Conservation (phyloP, 495 filamentous ascomycete genomes). For the Thermothielavioides terrestris region DNA sequence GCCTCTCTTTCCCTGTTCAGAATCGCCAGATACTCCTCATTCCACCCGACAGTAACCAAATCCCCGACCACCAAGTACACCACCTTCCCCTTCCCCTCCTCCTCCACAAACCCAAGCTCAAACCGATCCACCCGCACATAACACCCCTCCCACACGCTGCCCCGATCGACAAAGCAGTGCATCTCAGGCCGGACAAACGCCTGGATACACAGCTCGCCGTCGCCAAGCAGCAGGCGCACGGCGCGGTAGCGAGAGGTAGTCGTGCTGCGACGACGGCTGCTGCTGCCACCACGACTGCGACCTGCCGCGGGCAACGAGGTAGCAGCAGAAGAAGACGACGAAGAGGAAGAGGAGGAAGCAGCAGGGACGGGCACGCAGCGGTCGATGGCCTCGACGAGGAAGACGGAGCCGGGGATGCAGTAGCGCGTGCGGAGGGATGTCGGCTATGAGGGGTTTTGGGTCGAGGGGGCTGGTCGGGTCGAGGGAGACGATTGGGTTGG, state of each 20-base stretch:
- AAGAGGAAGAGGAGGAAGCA: not conserved
- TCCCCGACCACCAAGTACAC: conserved; percentile 34
- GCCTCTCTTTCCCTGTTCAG: conserved; percentile 10
- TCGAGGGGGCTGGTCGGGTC: conserved; percentile 12
- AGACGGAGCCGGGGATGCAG: conserved; percentile 33
- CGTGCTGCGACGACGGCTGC: no score
- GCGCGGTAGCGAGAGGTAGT: no score
- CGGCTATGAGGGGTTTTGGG: conserved; percentile 31
- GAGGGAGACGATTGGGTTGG: conserved; percentile 17
- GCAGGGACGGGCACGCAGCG: conserved; percentile 11
- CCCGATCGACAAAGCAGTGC: conserved; percentile 30
- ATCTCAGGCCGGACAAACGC: conserved; percentile 31
- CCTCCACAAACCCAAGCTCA: conserved; percentile 10
- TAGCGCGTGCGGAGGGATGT: conserved; percentile 33
- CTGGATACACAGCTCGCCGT: conserved; percentile 39
- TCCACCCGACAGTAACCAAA: conserved; percentile 33
- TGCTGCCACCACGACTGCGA: not conserved
- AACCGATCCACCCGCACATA: conserved; percentile 33
- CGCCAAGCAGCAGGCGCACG: conserved; percentile 33
- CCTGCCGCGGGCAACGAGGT: no score
- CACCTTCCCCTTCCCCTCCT: conserved; percentile 15
- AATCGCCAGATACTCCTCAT: conserved; percentile 24
- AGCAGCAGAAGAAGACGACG: no score
- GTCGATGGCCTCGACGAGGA: conserved; percentile 38
- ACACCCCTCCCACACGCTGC: conserved; percentile 30